Evolutionary conservation across 495 filamentous ascomycete species (phyloP).

Genomic region (Talaromyces proteolyticus): DNA sequence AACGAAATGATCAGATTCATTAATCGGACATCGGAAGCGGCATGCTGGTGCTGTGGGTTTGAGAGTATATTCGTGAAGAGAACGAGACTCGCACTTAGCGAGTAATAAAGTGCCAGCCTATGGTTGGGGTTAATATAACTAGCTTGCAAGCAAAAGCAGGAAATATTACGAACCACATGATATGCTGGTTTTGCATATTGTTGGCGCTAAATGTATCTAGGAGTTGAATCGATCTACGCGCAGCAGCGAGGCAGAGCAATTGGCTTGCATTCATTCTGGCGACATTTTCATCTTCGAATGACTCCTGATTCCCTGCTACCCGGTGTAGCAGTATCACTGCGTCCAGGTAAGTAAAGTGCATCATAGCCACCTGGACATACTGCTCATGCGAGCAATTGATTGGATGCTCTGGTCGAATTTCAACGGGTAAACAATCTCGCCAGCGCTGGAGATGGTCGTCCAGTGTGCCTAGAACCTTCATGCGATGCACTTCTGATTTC

Average conservation of each 20-base stretch:
- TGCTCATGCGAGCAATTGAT: constrained; percentile 4
- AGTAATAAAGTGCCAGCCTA: constrained; percentile 2
- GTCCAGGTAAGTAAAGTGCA: constrained; percentile 5
- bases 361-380: constrained; percentile 3
- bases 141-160: background rate
- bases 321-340: constrained; percentile 5
- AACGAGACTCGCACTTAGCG: constrained; percentile 1
- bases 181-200: constrained; percentile 4
- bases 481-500: background rate
- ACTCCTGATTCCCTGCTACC: background rate
- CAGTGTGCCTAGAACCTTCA: background rate
- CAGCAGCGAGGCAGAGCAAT: constrained; percentile 3
- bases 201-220: constrained; percentile 1
- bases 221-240: constrained; percentile 1
- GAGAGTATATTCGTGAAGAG: constrained; percentile 5
- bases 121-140: background rate
- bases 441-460: constrained; percentile 6
- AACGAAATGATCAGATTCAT: background rate
- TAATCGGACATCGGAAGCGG: constrained; percentile 4
- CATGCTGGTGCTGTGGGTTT: constrained; percentile 1
- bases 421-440: constrained; percentile 3
- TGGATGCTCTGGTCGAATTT: constrained; percentile 5
- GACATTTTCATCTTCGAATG: background rate
- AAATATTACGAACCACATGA: constrained; percentile 2
- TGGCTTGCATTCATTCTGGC: constrained; percentile 5